Percentiles rank a stretch among this genome's conserved stretches.
Conservation (phyloP, 2,329 filamentous ascomycete species). For the Talaromyces sp. region DNA sequence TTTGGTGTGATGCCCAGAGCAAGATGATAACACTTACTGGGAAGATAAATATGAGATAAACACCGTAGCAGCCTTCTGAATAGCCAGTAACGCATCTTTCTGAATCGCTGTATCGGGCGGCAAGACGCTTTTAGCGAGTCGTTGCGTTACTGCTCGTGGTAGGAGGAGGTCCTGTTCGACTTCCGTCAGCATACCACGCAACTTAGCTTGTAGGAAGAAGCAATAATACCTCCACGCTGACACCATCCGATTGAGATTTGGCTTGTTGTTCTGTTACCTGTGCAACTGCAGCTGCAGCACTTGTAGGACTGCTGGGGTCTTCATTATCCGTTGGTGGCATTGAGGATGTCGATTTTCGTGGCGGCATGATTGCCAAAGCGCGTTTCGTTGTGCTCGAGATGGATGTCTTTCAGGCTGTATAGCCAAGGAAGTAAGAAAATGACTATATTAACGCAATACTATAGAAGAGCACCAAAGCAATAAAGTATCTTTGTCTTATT, state of each 20-base stretch:
- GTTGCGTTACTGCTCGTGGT: constrained; percentile 59
- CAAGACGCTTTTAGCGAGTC: constrained; percentile 61
- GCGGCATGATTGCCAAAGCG: constrained; percentile 26
- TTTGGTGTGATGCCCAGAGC: background rate
- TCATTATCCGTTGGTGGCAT: constrained; percentile 21
- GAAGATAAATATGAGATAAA: constrained; percentile 63
- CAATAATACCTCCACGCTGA: constrained; percentile 37
- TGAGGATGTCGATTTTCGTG: constrained; percentile 37
- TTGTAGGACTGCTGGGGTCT: constrained; percentile 17
- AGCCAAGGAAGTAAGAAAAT: background rate
- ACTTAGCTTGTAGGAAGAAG: background rate
- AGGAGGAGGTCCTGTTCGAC: constrained; percentile 56
- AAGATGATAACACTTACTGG: constrained; percentile 43
- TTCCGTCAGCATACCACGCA: background rate
- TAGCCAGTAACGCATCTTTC: constrained; percentile 62
- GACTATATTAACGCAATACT: background rate
- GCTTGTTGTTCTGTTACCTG: constrained; percentile 38
- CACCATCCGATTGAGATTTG: constrained; percentile 38
- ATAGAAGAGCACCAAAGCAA: background rate
- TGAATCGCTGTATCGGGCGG: constrained; percentile 63
- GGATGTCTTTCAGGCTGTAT: background rate
- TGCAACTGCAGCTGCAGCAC: constrained; percentile 20
- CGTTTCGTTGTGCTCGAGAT: background rate
- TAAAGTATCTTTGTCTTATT: background rate
- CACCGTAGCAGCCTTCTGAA: constrained; percentile 64